A percentile compares a stretch with the other conserved stretches of the same genome.
These are phyloP conservation scores for Gossypium gossypioides DNA, from an alignment of 441 rosid species.

Conservation along the genomic window DNA sequence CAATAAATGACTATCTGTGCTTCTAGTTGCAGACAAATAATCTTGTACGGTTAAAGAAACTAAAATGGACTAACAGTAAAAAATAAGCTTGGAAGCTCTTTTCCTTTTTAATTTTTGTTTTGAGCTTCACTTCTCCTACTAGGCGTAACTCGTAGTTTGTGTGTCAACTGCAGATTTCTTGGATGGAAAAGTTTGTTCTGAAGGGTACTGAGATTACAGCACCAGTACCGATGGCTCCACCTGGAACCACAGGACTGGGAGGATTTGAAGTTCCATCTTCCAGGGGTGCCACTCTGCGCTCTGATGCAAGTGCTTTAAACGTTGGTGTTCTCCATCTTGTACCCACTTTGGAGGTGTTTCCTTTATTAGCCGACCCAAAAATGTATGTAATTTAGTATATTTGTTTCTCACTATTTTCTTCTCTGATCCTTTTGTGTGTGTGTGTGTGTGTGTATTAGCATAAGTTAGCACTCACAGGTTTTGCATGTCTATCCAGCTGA, in stretches of 20 bases:
- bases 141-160: slow-evolving; percentile 7
- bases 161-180: slow-evolving; percentile 64
- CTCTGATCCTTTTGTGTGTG: not conserved
- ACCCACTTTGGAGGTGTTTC: slow-evolving; percentile 89
- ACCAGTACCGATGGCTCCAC: slow-evolving; percentile 90
- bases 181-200: slow-evolving; percentile 95
- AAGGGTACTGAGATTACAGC: slow-evolving; percentile 95
- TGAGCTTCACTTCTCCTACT: not conserved
- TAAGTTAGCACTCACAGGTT: not conserved
- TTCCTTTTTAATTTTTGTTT: not conserved
- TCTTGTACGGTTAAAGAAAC: not conserved
- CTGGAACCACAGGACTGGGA: slow-evolving; percentile 96
- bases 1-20: not conserved
- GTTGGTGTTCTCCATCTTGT: slow-evolving; percentile 95
- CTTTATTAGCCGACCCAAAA: slow-evolving; percentile 72
- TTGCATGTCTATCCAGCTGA: not conserved
- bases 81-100: not conserved
- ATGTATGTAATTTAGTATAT: slow-evolving; percentile 34
- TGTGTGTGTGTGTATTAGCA: no score
- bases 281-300: slow-evolving; percentile 75
- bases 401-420: not conserved
- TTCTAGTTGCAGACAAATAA: not conserved
- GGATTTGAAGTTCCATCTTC: slow-evolving; percentile 98
- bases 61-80: not conserved
- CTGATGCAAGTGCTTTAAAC: slow-evolving; percentile 92